These are phyloP conservation scores for Didymella segeticola DNA, from an alignment of 2,329 filamentous ascomycete genomes.

Conservation along the genomic window DNA sequence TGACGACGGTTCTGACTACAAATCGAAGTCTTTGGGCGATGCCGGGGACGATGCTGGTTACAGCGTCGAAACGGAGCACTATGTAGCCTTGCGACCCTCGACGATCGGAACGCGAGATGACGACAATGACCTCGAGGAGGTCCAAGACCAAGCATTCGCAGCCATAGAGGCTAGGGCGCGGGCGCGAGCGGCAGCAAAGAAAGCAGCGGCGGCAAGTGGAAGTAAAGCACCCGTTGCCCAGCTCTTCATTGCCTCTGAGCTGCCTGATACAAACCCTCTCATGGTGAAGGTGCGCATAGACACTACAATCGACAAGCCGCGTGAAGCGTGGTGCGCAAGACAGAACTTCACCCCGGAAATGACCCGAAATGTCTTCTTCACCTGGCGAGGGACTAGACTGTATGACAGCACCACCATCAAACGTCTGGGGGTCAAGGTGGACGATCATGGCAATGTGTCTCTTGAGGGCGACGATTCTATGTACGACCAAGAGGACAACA, in stretches of 20 bases:
- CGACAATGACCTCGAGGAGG: conserved; percentile 39
- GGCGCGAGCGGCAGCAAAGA: conserved; percentile 31
- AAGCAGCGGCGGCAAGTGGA: conserved; percentile 14
- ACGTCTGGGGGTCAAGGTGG: conserved; percentile 57
- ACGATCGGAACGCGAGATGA: conserved; percentile 26
- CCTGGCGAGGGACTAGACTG: conserved; percentile 75
- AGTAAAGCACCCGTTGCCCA: conserved; percentile 54
- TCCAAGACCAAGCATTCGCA: conserved; percentile 38
- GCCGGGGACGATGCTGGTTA: background rate
- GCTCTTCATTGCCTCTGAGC: conserved; percentile 71
- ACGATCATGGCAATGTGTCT: conserved; percentile 48
- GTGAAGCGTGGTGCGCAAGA: conserved; percentile 71
- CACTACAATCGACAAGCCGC: conserved; percentile 71
- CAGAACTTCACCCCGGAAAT: conserved; percentile 62
- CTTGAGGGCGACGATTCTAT: conserved; percentile 52
- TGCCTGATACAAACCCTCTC: conserved; percentile 66
- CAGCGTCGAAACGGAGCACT: background rate
- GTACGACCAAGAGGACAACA: conserved; percentile 56
- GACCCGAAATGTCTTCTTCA: conserved; percentile 71
- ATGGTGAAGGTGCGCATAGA: conserved; percentile 71
- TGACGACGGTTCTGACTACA: conserved; percentile 18
- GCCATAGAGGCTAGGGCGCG: conserved; percentile 37
- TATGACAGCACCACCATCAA: conserved; percentile 73
- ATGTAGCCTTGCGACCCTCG: conserved; percentile 14
- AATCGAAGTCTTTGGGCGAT: conserved; percentile 15